Base-by-base conservation (phyloP, 192 early-diverging fungal species). In the Entomortierella parvispora region DNA sequence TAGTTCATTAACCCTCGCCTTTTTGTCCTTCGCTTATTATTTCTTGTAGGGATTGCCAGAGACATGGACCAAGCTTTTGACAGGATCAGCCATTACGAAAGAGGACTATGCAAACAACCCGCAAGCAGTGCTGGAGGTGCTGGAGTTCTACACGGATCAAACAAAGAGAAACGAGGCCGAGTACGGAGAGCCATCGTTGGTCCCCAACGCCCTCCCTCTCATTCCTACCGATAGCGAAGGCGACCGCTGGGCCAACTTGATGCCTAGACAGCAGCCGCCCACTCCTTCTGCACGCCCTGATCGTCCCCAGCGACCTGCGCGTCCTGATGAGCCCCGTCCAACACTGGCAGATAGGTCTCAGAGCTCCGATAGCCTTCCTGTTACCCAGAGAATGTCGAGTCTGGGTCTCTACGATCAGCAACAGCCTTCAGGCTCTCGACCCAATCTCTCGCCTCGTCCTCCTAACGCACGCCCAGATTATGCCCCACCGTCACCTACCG, bases 71-170 rank as follows among this genome's bases (percentile, higher is more conserved):
- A 90, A 86, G 78, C 87, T 99, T 25, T 82, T 99, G 50, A 94
- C 96, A 79, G 89, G 92, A 20, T 97, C 96, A 7, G 92, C 91
- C 54, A 96, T 99, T 55, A 96, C 98, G 22, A 90, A 96, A 70
- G 96, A 99, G 70, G 98, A 99, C 88, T 96, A 95, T 72, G 90
- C 94, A 43, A 96, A 95, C 81, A 95, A 99, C 66, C 98, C 98
- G 31, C 97, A 99, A 82, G 97, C 97, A 22, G 98, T 99, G 34
- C 79, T 99, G 20, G 97, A 98, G 71, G 97, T 96, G 31, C 85
- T 99, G 29, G 96, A 98, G 79, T 99, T 99, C 65, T 99, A 99
- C 86, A 96, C 96, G 25, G 96, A 96, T 74, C 90, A 93, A 72
- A 81, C 83, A 23, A 83, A 85, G 55, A 69, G 85, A 23, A 85